Base-by-base conservation (phyloP, 106 monocot genomes). In the Agapanthus africanus region DNA sequence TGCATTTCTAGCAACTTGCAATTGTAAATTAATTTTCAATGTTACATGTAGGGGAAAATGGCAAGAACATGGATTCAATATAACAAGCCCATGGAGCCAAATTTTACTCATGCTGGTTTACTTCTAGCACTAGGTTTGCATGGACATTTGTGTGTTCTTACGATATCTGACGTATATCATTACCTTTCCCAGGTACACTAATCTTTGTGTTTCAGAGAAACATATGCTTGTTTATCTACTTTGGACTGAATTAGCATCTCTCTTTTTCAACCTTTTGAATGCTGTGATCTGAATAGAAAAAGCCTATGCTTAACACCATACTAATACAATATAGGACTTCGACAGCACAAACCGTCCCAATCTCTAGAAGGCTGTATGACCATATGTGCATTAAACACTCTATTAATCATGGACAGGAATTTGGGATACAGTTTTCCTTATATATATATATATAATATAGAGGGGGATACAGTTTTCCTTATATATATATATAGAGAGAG, bases 111-210 rank as follows among this genome's bases (percentile, higher is more conserved):
- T 82, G 97, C 97, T 67, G 97, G 97, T 14, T 32, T 92, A 61
- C 86, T 97, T 72, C 76, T 97, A 37, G 97, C 88, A 38, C 74
- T 97, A 76, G 91, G 97, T 59, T 76, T 97, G 78, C 92, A 97
- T 71, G 91, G 78, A 22, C 88, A 97, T 77, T 74, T 97, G 19
- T 71, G 78, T 77, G 84, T 89, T 82, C 71, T 97, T 61, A 72
- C 82, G 40, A 82, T 82, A 51, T 75, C 92, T 70, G 97, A 97
- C 75, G 82, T 80, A 15, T 97, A 82, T 71, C 67, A 74, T 16
- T 89, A 89, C 70, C 91, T 97, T 77, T 65, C 87, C 16, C 80
- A 88, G 85, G 94, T 95, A 74, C 14, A 7, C 16, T 54, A 30
- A 22, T 65, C 47, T 54, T 64, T 51, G 26, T 7, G 16, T 73